Base-by-base conservation (phyloP, 352 stramenopile species). In the Thalassiosira sp. region DNA sequence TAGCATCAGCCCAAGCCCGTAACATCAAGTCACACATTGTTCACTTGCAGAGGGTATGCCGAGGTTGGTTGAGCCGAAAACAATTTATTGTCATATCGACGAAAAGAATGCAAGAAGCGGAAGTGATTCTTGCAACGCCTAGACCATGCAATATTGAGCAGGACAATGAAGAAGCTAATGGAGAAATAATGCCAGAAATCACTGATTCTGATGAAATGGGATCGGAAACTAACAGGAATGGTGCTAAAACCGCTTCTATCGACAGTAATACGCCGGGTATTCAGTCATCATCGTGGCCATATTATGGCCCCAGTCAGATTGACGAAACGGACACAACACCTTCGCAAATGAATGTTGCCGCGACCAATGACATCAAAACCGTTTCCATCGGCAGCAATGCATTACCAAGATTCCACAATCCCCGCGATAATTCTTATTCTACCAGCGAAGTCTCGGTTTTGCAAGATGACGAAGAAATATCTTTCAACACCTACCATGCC, bases 31-130 rank as follows among this genome's bases (percentile, higher is more conserved):
- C 61, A 18, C 8, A 25, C 1, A 33, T 70, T 48, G 46, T 59
- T 27, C 25, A 51, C 20, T 15, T 71, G n/a, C 62, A 71, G 28
- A 71, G 48, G 43, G 31, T 71, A 11, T 53, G 28, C 43, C 62
- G 49, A 71, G 62, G 62, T n/a, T 71, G 46, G 46, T 40, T 71
- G 45, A 62, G 62, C 37, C 62, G 49, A 62, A 71, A 62, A 5
- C 46, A 61, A 37, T 42, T 40, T 7, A 63, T 63, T 16, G 13
- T 15, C 2, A 27, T 46, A n/a, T 61, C 40, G 3, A 48, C 5
- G 13, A 48, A 48, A 48, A 48, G 2, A 48, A 16, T 16, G 40
- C 40, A 20, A 48, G 13, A 13, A 48, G 6, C 13, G 31, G 31
- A n/a, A n/a, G n/a, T n/a, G n/a, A n/a, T n/a, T n/a, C n/a, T n/a